Percentiles rank a stretch among this genome's conserved stretches.
Evolutionary conservation across 163 green algal genomes (phyloP).

Genomic region (Scenedesmus sp.): DNA sequence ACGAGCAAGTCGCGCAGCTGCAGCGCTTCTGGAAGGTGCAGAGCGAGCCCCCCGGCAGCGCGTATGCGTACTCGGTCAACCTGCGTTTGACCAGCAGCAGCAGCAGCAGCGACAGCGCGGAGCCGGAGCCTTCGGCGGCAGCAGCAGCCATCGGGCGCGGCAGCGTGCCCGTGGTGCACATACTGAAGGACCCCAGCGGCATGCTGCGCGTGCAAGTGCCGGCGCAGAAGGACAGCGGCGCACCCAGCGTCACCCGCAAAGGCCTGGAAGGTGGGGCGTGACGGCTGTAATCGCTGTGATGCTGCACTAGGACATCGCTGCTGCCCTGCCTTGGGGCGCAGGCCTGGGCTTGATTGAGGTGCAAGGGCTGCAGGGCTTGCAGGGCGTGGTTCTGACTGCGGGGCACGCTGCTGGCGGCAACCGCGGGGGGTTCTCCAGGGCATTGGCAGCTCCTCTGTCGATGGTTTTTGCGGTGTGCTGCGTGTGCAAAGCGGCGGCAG

Average conservation of each 20-base stretch:
- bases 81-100: slow-evolving; percentile 29
- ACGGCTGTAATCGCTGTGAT: too few relatives aligned
- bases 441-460: neutral
- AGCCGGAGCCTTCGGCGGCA: neutral
- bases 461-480: neutral
- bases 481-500: slow-evolving; percentile 36
- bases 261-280: neutral
- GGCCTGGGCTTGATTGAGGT: too few relatives aligned
- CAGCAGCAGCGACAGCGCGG: neutral
- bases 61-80: slow-evolving; percentile 33
- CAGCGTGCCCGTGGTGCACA: neutral
- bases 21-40: slow-evolving; percentile 50
- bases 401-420: neutral
- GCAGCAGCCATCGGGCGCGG: neutral
- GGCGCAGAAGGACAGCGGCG: neutral
- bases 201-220: slow-evolving; percentile 46
- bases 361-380: too few relatives aligned
- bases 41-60: slow-evolving; percentile 4
- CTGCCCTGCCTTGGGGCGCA: too few relatives aligned
- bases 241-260: slow-evolving; percentile 27
- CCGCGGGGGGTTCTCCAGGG: neutral
- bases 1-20: slow-evolving; percentile 39
- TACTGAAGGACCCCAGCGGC: slow-evolving; percentile 40
- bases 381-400: too few relatives aligned
- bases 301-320: too few relatives aligned